phyloP scores from a whole-genome alignment of 371 early-diverging fungal genomes.

The Paraphysoderma sedebokerense region DNA sequence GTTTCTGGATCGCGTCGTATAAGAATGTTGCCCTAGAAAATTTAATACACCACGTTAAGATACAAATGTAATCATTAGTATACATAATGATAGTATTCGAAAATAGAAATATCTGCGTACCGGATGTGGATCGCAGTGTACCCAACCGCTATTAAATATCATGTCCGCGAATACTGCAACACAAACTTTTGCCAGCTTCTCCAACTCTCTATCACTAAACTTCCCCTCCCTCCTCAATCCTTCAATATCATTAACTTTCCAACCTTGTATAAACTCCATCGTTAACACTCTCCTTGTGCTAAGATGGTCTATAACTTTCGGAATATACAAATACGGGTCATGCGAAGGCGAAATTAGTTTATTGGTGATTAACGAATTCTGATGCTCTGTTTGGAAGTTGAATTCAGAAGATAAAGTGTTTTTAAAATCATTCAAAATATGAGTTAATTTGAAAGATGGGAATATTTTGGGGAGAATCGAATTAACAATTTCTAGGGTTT shows the following conservation, averaged over 20 bases:
- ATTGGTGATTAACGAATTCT: too few relatives aligned
- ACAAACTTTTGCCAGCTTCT: not conserved
- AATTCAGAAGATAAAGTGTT: slow-evolving; percentile 6
- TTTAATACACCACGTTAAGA: too few relatives aligned
- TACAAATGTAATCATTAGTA: not conserved
- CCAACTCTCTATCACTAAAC: too few relatives aligned
- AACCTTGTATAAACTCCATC: slow-evolving; percentile 29
- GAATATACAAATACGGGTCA: slow-evolving; percentile 19
- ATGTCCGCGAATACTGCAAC: not conserved
- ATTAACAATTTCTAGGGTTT: too few relatives aligned
- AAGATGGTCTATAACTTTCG: slow-evolving; percentile 22
- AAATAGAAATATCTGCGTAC: not conserved
- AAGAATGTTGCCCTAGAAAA: not conserved
- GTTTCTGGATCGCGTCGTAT: not conserved
- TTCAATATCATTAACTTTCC: slow-evolving; percentile 7
- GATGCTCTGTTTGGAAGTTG: slow-evolving; percentile 10
- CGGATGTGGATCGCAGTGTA: slow-evolving; percentile 7
- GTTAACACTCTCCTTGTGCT: slow-evolving; percentile 21
- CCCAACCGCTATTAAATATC: slow-evolving; percentile 6
- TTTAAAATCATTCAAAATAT: slow-evolving; percentile 7
- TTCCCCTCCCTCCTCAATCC: not conserved
- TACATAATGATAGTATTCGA: not conserved
- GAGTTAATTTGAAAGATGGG: too few relatives aligned
- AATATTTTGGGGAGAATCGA: too few relatives aligned
- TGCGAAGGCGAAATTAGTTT: too few relatives aligned